Base-by-base conservation (phyloP, 768 basidiomycete genomes). In the Xerocomus potaroensis region DNA sequence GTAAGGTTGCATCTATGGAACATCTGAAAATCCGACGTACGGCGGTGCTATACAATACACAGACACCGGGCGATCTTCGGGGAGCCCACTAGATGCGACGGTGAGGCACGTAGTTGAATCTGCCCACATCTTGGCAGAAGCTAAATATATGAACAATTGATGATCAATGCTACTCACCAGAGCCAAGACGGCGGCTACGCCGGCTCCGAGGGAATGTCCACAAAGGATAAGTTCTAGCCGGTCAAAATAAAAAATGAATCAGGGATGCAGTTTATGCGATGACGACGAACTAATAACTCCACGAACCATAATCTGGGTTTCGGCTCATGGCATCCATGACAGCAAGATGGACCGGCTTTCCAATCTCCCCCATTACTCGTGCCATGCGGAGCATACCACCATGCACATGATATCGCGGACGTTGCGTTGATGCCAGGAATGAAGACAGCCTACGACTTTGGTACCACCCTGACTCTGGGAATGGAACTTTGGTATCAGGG, bases 131-230 rank as follows among this genome's bases (percentile, higher is more conserved):
- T 90, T 43, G 29, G 26, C 21, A 34, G 14, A 33, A 4, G n/a
- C 44, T 38, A 37, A 47, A 26, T 32, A 31, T 21, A 24, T 33
- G 12, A 15, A 9, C 27, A 15, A 48, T 34, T 26, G 7, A 24
- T 29, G 6, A 39, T 43, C 21, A 5, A 33, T 15, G 8, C 37
- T 26, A 64, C 79, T 61, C 54, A 85, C 86, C 68, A 91, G 66
- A 35, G 82, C 87, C 33, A 91, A 70, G 22, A 91, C 69, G 3
- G 79, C 77, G 30, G 85, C 87, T 3, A 91, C 86, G 2, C 87
- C 90, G 19, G 88, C 87, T 15, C 90, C 90, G 3, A 91, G 76
- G 63, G 85, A 87, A 60, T 92, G 90, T 23, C 90, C 90, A 54
- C 84, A 87, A 32, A 92, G 67, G 11, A 90, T 78, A 21, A 92